Percentiles rank a stretch among this genome's conserved stretches.
Conservation (phyloP, 1,284 basidiomycete genomes). For the Megacollybia platyphylla region DNA sequence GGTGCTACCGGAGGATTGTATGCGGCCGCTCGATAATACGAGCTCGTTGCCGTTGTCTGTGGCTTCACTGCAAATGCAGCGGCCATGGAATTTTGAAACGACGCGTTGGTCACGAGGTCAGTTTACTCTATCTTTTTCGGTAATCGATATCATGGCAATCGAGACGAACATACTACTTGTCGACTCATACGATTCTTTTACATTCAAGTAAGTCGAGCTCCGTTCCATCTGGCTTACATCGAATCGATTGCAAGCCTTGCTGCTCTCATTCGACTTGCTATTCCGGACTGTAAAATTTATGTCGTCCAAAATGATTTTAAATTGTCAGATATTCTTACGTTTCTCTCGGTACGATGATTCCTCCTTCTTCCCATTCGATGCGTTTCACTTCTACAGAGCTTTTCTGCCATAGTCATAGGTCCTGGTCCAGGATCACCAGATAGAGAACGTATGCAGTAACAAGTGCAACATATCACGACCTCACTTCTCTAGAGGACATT, state of each 20-base stretch:
- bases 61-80: background rate
- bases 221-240: background rate
- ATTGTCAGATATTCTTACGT: slow-evolving; percentile 32
- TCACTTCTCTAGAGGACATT: slow-evolving; percentile 31
- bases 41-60: background rate
- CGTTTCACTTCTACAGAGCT: slow-evolving; percentile 12
- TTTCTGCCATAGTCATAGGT: slow-evolving; percentile 62
- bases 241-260: slow-evolving; percentile 36
- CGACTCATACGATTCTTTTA: slow-evolving; percentile 81
- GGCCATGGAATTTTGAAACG: background rate
- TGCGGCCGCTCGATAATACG: background rate
- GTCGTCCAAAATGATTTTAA: slow-evolving; percentile 58
- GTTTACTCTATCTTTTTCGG: background rate
- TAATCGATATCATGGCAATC: background rate
- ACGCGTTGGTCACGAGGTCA: slow-evolving; percentile 1
- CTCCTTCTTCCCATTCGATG: no score
- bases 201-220: slow-evolving; percentile 54
- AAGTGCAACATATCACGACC: no score
- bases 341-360: slow-evolving; percentile 23
- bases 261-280: slow-evolving; percentile 44
- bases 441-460: slow-evolving; percentile 10
- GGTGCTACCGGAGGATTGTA: background rate
- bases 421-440: slow-evolving; percentile 77
- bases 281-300: slow-evolving; percentile 45
- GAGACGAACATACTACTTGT: slow-evolving; percentile 42